Base-by-base conservation (phyloP, 495 filamentous ascomycete genomes). In the Penicillium subrubescens region DNA sequence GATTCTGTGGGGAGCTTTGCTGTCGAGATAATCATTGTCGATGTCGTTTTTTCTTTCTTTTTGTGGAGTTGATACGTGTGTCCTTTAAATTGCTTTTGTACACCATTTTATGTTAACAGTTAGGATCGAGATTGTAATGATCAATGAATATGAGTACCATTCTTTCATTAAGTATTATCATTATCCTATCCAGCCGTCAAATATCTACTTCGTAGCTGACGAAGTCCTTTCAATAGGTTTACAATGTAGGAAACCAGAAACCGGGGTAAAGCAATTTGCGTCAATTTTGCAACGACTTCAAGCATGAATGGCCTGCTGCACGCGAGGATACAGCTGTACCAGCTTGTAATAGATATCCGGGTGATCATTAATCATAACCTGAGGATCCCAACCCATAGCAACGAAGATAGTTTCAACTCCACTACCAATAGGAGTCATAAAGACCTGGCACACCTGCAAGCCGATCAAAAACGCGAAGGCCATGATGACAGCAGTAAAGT, bases 391-490 rank as follows among this genome's bases (percentile, higher is more conserved):
- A 0, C 92, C 94, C 72, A 88, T 87, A 7, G 92, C 92, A 11
- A 94, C 91, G 70, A 97, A 97, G 63, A 97, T 90, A 5, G 94
- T 96, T 65, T 89, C 87, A 17, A 85, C 80, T 5, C 83, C 83
- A 65, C 81, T 83, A 0, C 80, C 76, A 37, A 93, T 81, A 4
- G 91, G 94, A 14, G 90, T 92, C 62, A 94, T 89, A 77, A 97
- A 94, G 61, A 94, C 86, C 78, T 95, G 90, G 70, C 88, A 90
- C 65, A 97, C 89, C 77, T 98, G 93, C 66, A 96, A 70, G 3
- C 93, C 92, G 69, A 94, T 90, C 50, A 96, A 75, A 78, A 96
- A 96, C 0, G 90, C 75, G 71, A 94, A 94, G 0, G 91, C 92
- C 76, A 95, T 89, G 39, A 95, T 84, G 12, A 94, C 88, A 61